Evolutionary conservation across 2,329 filamentous ascomycete species (phyloP).

Genomic region (Penicillium sp.): DNA sequence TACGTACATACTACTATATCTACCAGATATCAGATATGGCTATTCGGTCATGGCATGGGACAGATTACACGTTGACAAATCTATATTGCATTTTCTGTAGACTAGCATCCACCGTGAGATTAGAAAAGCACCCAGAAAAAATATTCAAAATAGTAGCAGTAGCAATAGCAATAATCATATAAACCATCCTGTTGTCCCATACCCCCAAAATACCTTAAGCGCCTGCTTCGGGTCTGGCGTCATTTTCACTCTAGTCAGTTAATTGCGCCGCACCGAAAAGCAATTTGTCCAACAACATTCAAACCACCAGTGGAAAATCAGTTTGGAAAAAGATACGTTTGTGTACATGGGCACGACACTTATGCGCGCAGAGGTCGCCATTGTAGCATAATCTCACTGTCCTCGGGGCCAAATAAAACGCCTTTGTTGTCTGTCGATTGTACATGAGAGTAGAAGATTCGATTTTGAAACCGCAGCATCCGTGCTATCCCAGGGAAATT

Average conservation of each 20-base stretch:
- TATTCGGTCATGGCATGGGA: too few species aligned
- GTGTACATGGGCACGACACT: slow-evolving; percentile 5
- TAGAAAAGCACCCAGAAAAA: too few species aligned
- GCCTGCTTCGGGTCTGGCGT: slow-evolving; percentile 7
- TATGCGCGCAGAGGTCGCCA: background rate
- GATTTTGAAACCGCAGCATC: slow-evolving; percentile 1
- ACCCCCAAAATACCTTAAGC: slow-evolving; percentile 9
- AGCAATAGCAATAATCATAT: background rate
- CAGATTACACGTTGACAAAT: too few species aligned
- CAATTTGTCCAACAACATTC: slow-evolving; percentile 8
- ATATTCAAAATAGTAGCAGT: background rate
- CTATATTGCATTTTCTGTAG: too few species aligned
- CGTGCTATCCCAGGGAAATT: slow-evolving; percentile 1
- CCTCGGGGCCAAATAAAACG: slow-evolving; percentile 4
- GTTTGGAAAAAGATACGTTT: slow-evolving; percentile 2
- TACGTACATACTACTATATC: too few species aligned
- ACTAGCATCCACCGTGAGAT: too few species aligned
- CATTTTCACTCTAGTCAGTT: slow-evolving; percentile 3
- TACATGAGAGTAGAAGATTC: slow-evolving; percentile 12
- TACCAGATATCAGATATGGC: too few species aligned
- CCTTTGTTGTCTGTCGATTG: slow-evolving; percentile 11
- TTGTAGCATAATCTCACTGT: slow-evolving; percentile 1
- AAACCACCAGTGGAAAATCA: slow-evolving; percentile 8
- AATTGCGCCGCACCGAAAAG: slow-evolving; percentile 5
- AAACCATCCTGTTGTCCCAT: slow-evolving; percentile 5